These are phyloP conservation scores for Persicaria maculosa DNA, from an alignment of 148 eudicot species.

Conservation along the genomic window DNA sequence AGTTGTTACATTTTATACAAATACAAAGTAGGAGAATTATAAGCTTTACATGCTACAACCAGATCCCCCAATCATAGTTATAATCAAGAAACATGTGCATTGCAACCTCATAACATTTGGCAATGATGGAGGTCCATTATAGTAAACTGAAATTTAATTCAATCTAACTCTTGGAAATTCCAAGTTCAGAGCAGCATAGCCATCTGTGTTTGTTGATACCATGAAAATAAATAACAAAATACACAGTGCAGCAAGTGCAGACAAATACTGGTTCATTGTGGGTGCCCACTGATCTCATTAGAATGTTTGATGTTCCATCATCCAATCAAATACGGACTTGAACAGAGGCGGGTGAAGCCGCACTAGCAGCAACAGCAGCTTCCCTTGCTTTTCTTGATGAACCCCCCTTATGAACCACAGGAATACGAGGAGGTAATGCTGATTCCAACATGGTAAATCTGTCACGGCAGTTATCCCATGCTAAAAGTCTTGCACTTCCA, in stretches of 20 bases:
- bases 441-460: slow-evolving; percentile 90
- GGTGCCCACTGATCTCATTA: slow-evolving; percentile 84
- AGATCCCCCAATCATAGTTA: too few relatives aligned
- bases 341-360: slow-evolving; percentile 80
- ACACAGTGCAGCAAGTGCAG: slow-evolving; percentile 8
- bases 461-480: slow-evolving; percentile 96
- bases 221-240: too few relatives aligned
- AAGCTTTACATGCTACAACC: too few relatives aligned
- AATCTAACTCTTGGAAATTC: background rate
- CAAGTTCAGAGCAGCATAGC: background rate
- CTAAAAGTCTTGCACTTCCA: slow-evolving; percentile 91
- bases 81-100: background rate
- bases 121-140: background rate
- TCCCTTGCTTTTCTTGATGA: slow-evolving; percentile 96
- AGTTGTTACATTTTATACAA: too few relatives aligned
- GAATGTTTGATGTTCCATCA: slow-evolving; percentile 93
- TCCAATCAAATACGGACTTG: slow-evolving; percentile 92
- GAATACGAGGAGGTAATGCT: slow-evolving; percentile 60
- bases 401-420: slow-evolving; percentile 74
- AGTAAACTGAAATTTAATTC: background rate
- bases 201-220: background rate
- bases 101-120: background rate
- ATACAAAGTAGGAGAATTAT: too few relatives aligned
- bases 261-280: slow-evolving; percentile 74
- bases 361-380: slow-evolving; percentile 96